Conservation (phyloP, 1,284 basidiomycete genomes). For the Neolentinus lepideus region DNA sequence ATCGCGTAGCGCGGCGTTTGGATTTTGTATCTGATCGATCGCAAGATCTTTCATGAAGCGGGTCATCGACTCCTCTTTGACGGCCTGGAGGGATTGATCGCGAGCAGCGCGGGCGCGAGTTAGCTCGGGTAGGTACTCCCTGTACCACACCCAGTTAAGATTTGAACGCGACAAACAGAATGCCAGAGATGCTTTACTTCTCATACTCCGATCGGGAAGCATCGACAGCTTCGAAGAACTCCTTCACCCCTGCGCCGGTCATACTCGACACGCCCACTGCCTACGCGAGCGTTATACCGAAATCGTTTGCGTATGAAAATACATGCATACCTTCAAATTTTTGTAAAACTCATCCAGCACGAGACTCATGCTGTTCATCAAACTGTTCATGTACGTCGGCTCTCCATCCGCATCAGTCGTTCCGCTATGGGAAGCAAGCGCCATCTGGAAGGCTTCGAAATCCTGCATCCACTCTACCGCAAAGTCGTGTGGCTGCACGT, state of each 20-base stretch:
- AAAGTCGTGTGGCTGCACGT: conserved; percentile 85
- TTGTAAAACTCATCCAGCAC: conserved; percentile 99
- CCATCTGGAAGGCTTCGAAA: conserved; percentile 85
- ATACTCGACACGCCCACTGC: conserved; percentile 94
- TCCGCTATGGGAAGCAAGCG: conserved; percentile 57
- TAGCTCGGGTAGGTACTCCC: conserved; percentile 91
- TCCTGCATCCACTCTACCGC: conserved; percentile 98
- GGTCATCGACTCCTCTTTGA: conserved; percentile 76
- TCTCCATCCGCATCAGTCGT: conserved; percentile 80
- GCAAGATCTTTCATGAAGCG: conserved; percentile 84
- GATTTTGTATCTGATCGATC: conserved; percentile 58
- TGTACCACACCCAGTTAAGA: conserved; percentile 21
- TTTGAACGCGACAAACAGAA: background rate
- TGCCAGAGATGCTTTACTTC: conserved; percentile 40
- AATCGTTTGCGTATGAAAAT: background rate
- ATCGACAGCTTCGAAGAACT: conserved; percentile 89
- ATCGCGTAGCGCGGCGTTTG: conserved; percentile 42
- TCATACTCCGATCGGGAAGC: conserved; percentile 85
- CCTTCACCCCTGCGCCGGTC: conserved; percentile 89
- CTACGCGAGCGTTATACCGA: conserved; percentile 30
- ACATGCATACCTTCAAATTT: conserved; percentile 68
- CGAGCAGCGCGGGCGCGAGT: conserved; percentile 56
- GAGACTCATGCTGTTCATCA: conserved; percentile 99
- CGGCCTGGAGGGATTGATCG: conserved; percentile 58
- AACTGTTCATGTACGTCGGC: conserved; percentile 95